Base-by-base conservation (phyloP, 75 land plant species). In the Larix kaempferi region DNA sequence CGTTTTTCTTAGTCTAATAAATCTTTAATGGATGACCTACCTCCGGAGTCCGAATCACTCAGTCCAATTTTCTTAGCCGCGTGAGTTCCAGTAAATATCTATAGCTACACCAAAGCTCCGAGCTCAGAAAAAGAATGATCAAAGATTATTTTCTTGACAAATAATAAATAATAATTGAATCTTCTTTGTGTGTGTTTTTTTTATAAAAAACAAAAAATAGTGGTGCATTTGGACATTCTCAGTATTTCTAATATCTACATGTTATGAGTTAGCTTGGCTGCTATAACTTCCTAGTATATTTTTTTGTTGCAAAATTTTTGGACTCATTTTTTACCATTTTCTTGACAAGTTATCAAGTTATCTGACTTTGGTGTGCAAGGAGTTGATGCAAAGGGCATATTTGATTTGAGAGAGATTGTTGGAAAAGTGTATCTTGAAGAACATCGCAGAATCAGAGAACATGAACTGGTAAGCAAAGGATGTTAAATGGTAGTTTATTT, bases 311-410 rank as follows among this genome's bases (percentile, higher is more conserved):
- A 67, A 19, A 2, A 2, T 67, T 69, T 35, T 22, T 69, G 39
- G 73, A 69, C 41, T 69, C n/a, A 69, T n/a, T 69, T 41, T 39
- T 13, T 69, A 21, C 23, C n/a, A 69, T 37, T 69, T 69, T 69
- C 23, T 56, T 67, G 75, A 65, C 89, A 96, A 98, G 90, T 91
- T 72, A 84, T 97, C 55, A 89, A 76, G 80, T 85, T 94, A 61
- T 74, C 92, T 52, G 98, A 97, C 60, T 97, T 97, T 83, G 84
- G 90, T 41, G 95, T 93, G 15, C 78, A 86, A 84, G 99, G 99
- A 86, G 99, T 94, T 64, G 90, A 97, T 86, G 95, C 99, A 54
- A 91, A 97, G 74, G 94, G 96, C 71, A 89, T 97, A 25, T 88
- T 84, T 64, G 94, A 97, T 81, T 77, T 97, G 80, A 92, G 99